Percentiles rank a stretch among this genome's conserved stretches.
phyloP scores from a whole-genome alignment of 1,284 basidiomycete species.

The Tranzscheliella williamsii region DNA sequence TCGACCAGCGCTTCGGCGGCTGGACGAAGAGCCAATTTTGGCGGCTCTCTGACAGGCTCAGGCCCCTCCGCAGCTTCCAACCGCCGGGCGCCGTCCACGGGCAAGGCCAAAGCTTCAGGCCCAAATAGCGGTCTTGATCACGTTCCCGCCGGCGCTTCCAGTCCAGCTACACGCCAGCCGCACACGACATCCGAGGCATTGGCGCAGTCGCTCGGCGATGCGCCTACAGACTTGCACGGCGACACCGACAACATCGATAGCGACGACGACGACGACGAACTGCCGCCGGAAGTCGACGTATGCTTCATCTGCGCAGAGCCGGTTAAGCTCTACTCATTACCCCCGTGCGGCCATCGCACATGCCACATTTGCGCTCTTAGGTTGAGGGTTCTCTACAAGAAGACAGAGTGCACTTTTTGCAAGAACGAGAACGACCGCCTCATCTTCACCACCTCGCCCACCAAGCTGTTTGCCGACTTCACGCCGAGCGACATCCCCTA shows the following conservation, averaged over 20 bases:
- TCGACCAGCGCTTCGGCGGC: slow-evolving; percentile 5
- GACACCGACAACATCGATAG: not conserved
- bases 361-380: slow-evolving; percentile 91
- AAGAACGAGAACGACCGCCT: slow-evolving; percentile 83
- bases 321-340: slow-evolving; percentile 84
- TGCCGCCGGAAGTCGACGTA: slow-evolving; percentile 60
- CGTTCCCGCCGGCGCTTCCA: too few species aligned
- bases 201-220: too few species aligned
- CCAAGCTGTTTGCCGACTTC: slow-evolving; percentile 44
- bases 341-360: slow-evolving; percentile 87
- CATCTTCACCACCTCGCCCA: slow-evolving; percentile 76
- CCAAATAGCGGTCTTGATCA: too few species aligned
- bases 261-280: slow-evolving; percentile 62
- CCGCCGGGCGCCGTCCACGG: too few species aligned
- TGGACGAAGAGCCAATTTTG: slow-evolving; percentile 42
- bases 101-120: too few species aligned
- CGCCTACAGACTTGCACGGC: not conserved
- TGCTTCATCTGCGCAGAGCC: slow-evolving; percentile 98
- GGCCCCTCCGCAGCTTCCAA: not conserved
- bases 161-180: too few species aligned
- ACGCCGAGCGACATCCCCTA: slow-evolving; percentile 46
- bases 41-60: slow-evolving; percentile 26
- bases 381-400: slow-evolving; percentile 88
- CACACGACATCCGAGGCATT: too few species aligned
- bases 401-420: slow-evolving; percentile 87